Base-by-base conservation (phyloP, 2,329 filamentous ascomycete genomes). In the Aspergillus unguis region DNA sequence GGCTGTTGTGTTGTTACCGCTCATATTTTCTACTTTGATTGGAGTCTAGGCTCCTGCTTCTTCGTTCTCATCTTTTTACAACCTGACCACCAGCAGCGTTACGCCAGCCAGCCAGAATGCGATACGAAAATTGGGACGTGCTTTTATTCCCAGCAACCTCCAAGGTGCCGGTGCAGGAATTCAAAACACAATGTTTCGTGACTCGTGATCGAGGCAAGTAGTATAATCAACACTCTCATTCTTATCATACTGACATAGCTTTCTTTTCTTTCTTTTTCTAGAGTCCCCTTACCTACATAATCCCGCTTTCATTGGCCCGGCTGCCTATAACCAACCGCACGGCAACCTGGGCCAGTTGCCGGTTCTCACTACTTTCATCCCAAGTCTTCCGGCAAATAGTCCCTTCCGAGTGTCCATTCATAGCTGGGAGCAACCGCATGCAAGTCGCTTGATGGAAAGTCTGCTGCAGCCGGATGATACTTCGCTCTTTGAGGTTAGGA, bases 41-140 rank as follows among this genome's bases (percentile, higher is more conserved):
- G 44, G 26, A 33, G 46, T 50, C 50, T 44, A 40, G 37, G 32
- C 43, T 53, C 47, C 54, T 44, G 50, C 59, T 42, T 55, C 45
- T 56, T 60, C 49, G 36, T 54, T 52, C 53, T 56, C 57, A 59
- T 57, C 45, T 72, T 77, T 55, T 70, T 65, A 32, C 70, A 62
- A 42, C 71, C 69, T 47, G 43, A 70, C 48, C 40, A 50, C 25
- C 40, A 55, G 45, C 43, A 41, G 52, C 45, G 23, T 50, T 44
- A 54, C 41, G 28, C 29, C 3, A 42, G 31, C 10, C 49, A 36
- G 31, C 49, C 70, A 78, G 62, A 57, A 95, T 95, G 90, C 85
- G 90, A 54, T 95, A 87, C 77, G 82, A 90, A 62, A 85, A 90
- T 64, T 95, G 90, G 90, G 90, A 95, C 64, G 81, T 94, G 50